Percentiles rank a stretch among this genome's conserved stretches.
Conservation (phyloP, 176 grass and related monocot species). For the Aegilops longissima region DNA sequence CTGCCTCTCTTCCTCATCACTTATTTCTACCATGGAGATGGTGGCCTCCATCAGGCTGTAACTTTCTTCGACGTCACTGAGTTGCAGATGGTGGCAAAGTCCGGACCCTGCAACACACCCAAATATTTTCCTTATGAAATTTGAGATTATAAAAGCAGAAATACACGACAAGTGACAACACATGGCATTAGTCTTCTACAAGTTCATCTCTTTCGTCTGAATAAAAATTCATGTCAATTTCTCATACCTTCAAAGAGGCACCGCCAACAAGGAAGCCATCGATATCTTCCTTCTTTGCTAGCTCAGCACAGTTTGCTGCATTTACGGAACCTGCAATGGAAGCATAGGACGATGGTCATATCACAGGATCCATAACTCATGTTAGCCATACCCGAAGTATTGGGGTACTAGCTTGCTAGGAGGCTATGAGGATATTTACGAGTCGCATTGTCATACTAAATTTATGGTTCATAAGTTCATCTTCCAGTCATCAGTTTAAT, state of each 20-base stretch:
- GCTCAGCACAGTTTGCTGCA: conserved; percentile 73
- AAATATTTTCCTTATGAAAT: not conserved
- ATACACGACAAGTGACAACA: not conserved
- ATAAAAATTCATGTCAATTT: not conserved
- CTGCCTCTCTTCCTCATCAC: not conserved
- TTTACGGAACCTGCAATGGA: conserved; percentile 84
- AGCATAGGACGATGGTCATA: not conserved
- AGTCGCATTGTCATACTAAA: not conserved
- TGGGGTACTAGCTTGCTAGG: not conserved
- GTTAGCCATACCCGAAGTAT: too few species aligned
- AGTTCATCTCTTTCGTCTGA: not conserved
- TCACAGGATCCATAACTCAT: too few species aligned
- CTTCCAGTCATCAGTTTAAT: not conserved
- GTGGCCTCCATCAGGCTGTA: conserved; percentile 46
- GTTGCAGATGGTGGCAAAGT: conserved; percentile 90
- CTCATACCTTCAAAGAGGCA: conserved; percentile 84
- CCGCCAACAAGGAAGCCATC: conserved; percentile 98
- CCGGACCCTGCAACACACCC: conserved; percentile 46
- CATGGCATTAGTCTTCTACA: not conserved
- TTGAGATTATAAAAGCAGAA: not conserved
- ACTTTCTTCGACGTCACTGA: conserved; percentile 96
- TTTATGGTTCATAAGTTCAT: not conserved
- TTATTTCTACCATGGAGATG: conserved; percentile 28
- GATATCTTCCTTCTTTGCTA: conserved; percentile 96
- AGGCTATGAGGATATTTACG: not conserved